Evolutionary conservation across 495 filamentous ascomycete species (phyloP).

Genomic region (Ramalina intermedia): DNA sequence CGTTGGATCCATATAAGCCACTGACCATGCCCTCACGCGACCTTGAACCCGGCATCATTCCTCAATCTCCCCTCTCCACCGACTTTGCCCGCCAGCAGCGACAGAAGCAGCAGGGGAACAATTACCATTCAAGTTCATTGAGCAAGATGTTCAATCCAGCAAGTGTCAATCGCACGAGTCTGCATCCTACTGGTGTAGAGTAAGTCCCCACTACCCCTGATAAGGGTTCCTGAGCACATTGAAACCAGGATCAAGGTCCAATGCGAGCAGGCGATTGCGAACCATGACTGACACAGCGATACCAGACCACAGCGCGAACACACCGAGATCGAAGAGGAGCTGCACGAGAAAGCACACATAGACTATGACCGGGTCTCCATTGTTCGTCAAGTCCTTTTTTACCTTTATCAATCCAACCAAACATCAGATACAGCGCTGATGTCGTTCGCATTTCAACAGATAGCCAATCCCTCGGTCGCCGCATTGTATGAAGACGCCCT

Average conservation of each 20-base stretch:
- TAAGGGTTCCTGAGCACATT: background rate
- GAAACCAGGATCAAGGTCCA: background rate
- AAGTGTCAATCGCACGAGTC: conserved; percentile 74
- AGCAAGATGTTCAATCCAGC: conserved; percentile 51
- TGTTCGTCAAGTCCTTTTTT: conserved; percentile 36
- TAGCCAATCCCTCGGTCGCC: conserved; percentile 80
- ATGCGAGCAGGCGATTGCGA: background rate
- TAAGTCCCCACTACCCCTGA: conserved; percentile 33
- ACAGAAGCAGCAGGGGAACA: conserved; percentile 45
- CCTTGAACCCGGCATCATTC: conserved; percentile 25
- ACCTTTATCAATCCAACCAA: background rate
- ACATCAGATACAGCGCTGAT: background rate
- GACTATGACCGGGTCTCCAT: conserved; percentile 98
- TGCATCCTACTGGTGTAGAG: conserved; percentile 87
- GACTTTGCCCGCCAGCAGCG: conserved; percentile 47
- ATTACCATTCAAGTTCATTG: conserved; percentile 47
- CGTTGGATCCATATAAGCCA: too few species aligned
- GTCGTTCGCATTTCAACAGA: conserved; percentile 30
- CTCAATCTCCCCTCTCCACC: conserved; percentile 34
- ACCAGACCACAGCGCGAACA: conserved; percentile 67
- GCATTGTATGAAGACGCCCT: conserved; percentile 98
- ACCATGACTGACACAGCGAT: conserved; percentile 21
- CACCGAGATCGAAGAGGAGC: conserved; percentile 93
- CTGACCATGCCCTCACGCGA: conserved; percentile 9
- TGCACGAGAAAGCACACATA: conserved; percentile 96